Evolutionary conservation across 345 rosid species (phyloP).

Genomic region (Luvunga scandens): DNA sequence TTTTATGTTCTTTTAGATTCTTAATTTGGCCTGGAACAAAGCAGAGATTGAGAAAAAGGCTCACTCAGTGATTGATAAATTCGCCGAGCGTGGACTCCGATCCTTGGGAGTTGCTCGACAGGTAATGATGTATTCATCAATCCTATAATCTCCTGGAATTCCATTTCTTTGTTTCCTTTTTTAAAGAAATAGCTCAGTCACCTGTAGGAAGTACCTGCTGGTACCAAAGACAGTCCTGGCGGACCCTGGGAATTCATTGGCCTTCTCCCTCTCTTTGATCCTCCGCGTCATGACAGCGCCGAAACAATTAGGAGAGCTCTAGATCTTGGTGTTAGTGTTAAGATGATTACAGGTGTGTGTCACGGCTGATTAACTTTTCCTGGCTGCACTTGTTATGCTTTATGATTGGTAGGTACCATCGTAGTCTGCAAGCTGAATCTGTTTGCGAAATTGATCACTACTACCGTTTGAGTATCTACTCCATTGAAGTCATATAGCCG

Average conservation of each 20-base stretch:
- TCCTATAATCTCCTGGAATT: not conserved
- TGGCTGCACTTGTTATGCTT: not conserved
- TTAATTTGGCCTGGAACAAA: constrained; percentile 50
- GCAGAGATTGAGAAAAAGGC: constrained; percentile 39
- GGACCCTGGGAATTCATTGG: constrained; percentile 93
- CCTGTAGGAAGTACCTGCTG: constrained; percentile 54
- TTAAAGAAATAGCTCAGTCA: not conserved
- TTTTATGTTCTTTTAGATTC: constrained; percentile 34
- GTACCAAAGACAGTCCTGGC: constrained; percentile 69
- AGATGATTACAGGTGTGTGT: constrained; percentile 67
- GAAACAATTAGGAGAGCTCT: constrained; percentile 73
- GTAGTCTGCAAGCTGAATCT: not conserved
- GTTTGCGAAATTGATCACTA: not conserved
- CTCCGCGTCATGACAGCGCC: constrained; percentile 77
- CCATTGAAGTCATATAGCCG: not conserved
- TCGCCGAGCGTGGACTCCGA: constrained; percentile 83
- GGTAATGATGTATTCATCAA: constrained; percentile 28
- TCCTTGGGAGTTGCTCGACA: constrained; percentile 86
- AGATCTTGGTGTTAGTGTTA: constrained; percentile 69
- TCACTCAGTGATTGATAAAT: constrained; percentile 60
- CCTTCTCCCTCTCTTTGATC: constrained; percentile 74
- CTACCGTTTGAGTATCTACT: not conserved
- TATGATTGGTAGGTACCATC: not conserved
- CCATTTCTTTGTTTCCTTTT: not conserved
- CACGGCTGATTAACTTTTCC: not conserved